Evolutionary conservation across 768 basidiomycete genomes (phyloP).

Genomic region (Naganishia vishniacii): DNA sequence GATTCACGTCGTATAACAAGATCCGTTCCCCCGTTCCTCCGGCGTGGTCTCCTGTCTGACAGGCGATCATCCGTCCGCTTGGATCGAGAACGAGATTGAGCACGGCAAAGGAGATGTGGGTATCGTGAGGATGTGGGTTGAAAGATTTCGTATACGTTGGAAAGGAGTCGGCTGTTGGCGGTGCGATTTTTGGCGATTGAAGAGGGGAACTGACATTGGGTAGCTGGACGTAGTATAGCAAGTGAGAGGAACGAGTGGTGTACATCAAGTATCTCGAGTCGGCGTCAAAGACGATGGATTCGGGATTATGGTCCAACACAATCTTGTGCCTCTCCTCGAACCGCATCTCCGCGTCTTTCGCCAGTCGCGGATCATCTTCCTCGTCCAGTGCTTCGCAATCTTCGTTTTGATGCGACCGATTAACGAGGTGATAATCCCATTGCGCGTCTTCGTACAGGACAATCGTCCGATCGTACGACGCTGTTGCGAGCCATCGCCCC

Average conservation of each 20-base stretch:
- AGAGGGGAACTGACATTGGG: too few relatives aligned
- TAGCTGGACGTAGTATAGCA: slow-evolving; percentile 34
- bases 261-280: slow-evolving; percentile 37
- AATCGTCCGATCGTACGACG: slow-evolving; percentile 42
- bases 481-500: slow-evolving; percentile 40
- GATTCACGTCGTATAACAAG: slow-evolving; percentile 41
- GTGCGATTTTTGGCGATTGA: too few relatives aligned
- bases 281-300: slow-evolving; percentile 41
- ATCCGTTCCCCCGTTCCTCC: slow-evolving; percentile 42
- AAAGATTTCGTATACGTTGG: slow-evolving; percentile 40
- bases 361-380: slow-evolving; percentile 36
- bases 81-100: slow-evolving; percentile 45
- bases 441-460: slow-evolving; percentile 34
- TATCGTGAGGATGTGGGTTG: slow-evolving; percentile 46
- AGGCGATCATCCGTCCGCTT: slow-evolving; percentile 40
- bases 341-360: slow-evolving; percentile 36
- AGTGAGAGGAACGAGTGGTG: slow-evolving; percentile 35
- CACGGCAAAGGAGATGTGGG: slow-evolving; percentile 44
- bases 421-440: neutral
- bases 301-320: slow-evolving; percentile 38
- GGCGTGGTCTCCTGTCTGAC: slow-evolving; percentile 46
- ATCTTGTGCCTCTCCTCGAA: slow-evolving; percentile 35
- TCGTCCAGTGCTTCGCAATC: slow-evolving; percentile 37
- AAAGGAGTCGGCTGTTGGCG: neutral
- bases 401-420: neutral